phyloP scores from a whole-genome alignment of 257 asterid genomes.

The Phtheirospermum japonicum region DNA sequence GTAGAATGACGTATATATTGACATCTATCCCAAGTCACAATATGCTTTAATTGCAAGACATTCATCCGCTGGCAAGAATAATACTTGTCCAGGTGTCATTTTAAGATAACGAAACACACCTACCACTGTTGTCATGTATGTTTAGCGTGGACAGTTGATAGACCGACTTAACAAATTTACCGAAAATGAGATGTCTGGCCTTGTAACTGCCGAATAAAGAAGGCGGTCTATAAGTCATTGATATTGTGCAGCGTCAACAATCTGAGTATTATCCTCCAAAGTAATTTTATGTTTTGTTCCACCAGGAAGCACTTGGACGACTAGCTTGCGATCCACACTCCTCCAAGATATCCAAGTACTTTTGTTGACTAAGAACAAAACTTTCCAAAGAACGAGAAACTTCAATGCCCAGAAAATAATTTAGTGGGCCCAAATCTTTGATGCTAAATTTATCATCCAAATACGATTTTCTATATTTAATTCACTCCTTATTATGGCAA shows the following conservation, averaged over 20 bases:
- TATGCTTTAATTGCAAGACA: no score
- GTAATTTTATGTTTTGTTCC: neutral
- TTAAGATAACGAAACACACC: no score
- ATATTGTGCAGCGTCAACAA: neutral
- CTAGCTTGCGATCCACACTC: neutral
- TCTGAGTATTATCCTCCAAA: neutral
- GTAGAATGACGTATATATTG: no score
- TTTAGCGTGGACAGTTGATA: no score
- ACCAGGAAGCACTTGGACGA: neutral
- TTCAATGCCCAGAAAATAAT: neutral
- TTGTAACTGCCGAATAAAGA: neutral
- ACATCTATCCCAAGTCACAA: no score
- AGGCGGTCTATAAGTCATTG: neutral
- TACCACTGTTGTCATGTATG: no score
- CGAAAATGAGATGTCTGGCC: constrained; percentile 11
- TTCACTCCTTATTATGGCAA: neutral
- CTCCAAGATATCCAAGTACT: neutral
- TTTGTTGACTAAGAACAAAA: neutral
- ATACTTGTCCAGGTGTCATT: no score
- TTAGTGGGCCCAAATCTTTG: neutral
- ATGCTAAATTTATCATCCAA: neutral
- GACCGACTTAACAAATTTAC: no score
- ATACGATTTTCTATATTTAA: neutral
- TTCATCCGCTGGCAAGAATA: no score
- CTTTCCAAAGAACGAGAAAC: neutral